A percentile compares a stretch with the other conserved stretches of the same genome.
These are phyloP conservation scores for Paramarasmius palmivorus DNA, from an alignment of 1,284 basidiomycete genomes.

Conservation along the genomic window DNA sequence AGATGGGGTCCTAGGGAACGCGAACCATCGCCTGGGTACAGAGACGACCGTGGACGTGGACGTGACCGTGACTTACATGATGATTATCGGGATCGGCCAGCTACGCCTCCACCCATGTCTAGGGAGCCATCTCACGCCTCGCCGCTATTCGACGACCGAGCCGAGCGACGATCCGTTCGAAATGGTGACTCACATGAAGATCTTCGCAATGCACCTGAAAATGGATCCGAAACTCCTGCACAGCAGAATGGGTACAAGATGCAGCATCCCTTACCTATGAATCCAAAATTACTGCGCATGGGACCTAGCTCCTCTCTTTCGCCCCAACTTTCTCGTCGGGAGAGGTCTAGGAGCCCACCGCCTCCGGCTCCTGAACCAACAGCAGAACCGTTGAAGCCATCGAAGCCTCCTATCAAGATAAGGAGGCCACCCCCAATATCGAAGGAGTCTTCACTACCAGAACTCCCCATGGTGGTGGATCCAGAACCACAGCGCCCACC, in stretches of 20 bases:
- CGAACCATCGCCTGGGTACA: background rate
- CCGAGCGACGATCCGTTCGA: background rate
- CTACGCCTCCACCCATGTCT: background rate
- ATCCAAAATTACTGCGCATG: background rate
- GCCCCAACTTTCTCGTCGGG: background rate
- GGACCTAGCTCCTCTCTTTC: background rate
- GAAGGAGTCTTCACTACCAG: background rate
- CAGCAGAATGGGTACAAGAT: constrained; percentile 5
- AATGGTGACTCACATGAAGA: constrained; percentile 1
- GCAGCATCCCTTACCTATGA: constrained; percentile 6
- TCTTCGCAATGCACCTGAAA: background rate
- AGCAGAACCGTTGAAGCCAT: background rate
- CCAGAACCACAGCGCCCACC: background rate
- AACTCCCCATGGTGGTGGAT: background rate
- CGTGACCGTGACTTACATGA: background rate
- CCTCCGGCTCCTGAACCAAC: background rate
- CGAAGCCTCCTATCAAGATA: constrained; percentile 3
- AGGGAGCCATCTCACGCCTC: background rate
- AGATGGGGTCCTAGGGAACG: too few relatives aligned
- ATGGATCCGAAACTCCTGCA: background rate
- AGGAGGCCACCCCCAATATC: background rate
- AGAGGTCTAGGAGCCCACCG: background rate
- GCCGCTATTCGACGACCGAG: background rate
- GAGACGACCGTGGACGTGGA: background rate
- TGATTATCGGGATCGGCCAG: background rate